A percentile compares a stretch with the other conserved stretches of the same genome.
These are phyloP conservation scores for Citrullus colocynthis DNA, from an alignment of 306 rosid genomes.

Conservation along the genomic window DNA sequence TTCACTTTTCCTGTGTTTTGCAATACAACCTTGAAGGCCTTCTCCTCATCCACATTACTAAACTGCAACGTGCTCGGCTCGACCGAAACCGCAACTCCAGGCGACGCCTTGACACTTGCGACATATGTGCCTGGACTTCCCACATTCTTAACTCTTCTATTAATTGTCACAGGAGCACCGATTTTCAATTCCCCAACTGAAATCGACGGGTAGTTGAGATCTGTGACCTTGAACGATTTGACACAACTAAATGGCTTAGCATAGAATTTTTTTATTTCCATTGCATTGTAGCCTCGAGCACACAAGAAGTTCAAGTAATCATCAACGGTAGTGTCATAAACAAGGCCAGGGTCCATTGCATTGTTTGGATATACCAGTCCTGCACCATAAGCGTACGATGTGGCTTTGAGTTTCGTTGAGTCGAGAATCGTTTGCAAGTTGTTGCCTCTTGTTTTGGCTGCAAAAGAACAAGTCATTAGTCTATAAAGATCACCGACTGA, in stretches of 20 bases:
- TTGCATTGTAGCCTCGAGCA: slow-evolving; percentile 24
- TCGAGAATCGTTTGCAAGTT: background rate
- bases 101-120: background rate
- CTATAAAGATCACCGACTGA: background rate
- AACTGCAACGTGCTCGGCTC: slow-evolving; percentile 21
- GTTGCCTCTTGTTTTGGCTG: background rate
- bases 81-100: slow-evolving; percentile 9
- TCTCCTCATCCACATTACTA: slow-evolving; percentile 23
- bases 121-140: slow-evolving; percentile 23
- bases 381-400: slow-evolving; percentile 40
- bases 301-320: slow-evolving; percentile 50
- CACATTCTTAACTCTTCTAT: slow-evolving; percentile 40
- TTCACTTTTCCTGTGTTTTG: background rate
- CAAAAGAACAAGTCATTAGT: background rate
- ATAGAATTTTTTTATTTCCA: slow-evolving; percentile 7
- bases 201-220: slow-evolving; percentile 46
- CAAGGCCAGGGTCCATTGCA: slow-evolving; percentile 48
- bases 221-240: slow-evolving; percentile 8
- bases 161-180: background rate
- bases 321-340: slow-evolving; percentile 27
- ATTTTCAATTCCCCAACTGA: background rate
- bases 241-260: slow-evolving; percentile 14
- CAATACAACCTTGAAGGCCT: slow-evolving; percentile 19
- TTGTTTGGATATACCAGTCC: slow-evolving; percentile 38
- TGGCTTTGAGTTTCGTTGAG: slow-evolving; percentile 9